Percentiles rank a stretch among this genome's conserved stretches.
These are phyloP conservation scores for Sodiomyces alkalinus DNA, from an alignment of 2,329 filamentous ascomycete genomes.

Conservation along the genomic window DNA sequence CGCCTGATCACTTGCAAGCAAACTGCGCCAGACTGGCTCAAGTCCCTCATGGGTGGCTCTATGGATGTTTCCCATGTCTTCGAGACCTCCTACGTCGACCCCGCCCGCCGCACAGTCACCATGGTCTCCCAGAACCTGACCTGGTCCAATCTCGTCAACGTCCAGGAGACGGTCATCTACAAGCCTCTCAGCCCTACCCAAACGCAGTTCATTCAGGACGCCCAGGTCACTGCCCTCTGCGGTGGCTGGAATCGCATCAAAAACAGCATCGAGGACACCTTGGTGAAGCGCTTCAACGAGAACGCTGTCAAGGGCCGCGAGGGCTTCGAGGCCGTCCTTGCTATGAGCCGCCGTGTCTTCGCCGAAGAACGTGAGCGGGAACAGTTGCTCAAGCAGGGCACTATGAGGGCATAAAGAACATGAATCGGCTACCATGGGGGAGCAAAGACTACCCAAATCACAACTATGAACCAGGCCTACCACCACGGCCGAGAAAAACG, in stretches of 20 bases:
- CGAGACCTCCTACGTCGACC: slow-evolving; percentile 92
- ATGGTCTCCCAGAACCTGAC: slow-evolving; percentile 96
- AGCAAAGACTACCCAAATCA: too few relatives aligned
- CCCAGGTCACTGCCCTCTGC: slow-evolving; percentile 84
- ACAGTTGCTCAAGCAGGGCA: slow-evolving; percentile 5
- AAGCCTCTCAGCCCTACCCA: slow-evolving; percentile 40
- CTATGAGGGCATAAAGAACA: slow-evolving; percentile 3
- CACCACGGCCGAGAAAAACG: too few relatives aligned
- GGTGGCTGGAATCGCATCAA: slow-evolving; percentile 96
- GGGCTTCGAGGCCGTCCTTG: slow-evolving; percentile 87
- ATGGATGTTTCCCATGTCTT: slow-evolving; percentile 77
- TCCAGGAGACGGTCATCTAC: slow-evolving; percentile 88
- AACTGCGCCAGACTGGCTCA: slow-evolving; percentile 63
- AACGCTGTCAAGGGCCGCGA: slow-evolving; percentile 84
- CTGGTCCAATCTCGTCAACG: slow-evolving; percentile 75
- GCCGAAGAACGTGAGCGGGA: slow-evolving; percentile 69
- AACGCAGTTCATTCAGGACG: slow-evolving; percentile 79
- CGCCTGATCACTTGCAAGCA: slow-evolving; percentile 48
- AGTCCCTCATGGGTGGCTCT: slow-evolving; percentile 57
- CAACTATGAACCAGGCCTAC: too few relatives aligned
- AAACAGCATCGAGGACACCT: slow-evolving; percentile 87
- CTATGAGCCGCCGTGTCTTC: slow-evolving; percentile 85
- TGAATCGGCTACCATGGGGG: too few relatives aligned
- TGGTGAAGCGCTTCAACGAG: slow-evolving; percentile 77
- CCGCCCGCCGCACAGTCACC: slow-evolving; percentile 67